Base-by-base conservation (phyloP, 2,329 filamentous ascomycete genomes). In the Teratosphaeria viscida region DNA sequence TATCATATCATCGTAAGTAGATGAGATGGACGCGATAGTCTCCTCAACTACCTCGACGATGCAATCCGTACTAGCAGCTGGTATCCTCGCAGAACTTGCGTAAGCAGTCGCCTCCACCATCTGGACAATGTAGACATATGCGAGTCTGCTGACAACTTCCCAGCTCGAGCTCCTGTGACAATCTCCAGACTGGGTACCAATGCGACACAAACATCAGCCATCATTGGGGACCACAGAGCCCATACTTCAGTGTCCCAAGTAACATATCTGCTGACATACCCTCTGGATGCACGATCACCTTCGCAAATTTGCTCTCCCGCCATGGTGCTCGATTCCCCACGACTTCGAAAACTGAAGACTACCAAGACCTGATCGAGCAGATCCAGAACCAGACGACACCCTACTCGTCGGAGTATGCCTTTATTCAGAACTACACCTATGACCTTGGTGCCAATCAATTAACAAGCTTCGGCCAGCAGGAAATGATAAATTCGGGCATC, bases 291-390 rank as follows among this genome's bases (percentile, higher is more conserved):
- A 76, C 82, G 12, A 76, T 92, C 66, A 92, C 85, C 2, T 92
- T 95, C 73, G 92, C 82, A 1, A 87, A 92, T 68, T 78, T 92
- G 27, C 81, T 96, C 55, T 91, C 90, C 23, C 85, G 92, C 2
- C 92, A 96, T 71, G 92, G 91, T 54, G 88, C 89, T 43, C 83
- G 92, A 57, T 87, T 90, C 70, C 92, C 92, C 1, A 95, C 91
- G 0, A 68, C 76, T 11, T 76, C 77, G 64, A 95, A 92, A 76
- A 82, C 85, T 0, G 70, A 72, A 11, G 70, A 72, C 7, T 96
- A 95, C 74, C 79, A 78, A 43, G 73, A 76, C 5, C 79, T 89
- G 10, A 78, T 96, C 57, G 71, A 79, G 29, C 82, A 81, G 55
- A 87, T 96, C 62, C 85, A 92, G 61, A 72, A 71, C 54, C 80